Evolutionary conservation across 1,139 yeast species (phyloP).

Genomic region (Candida gigantensis): DNA sequence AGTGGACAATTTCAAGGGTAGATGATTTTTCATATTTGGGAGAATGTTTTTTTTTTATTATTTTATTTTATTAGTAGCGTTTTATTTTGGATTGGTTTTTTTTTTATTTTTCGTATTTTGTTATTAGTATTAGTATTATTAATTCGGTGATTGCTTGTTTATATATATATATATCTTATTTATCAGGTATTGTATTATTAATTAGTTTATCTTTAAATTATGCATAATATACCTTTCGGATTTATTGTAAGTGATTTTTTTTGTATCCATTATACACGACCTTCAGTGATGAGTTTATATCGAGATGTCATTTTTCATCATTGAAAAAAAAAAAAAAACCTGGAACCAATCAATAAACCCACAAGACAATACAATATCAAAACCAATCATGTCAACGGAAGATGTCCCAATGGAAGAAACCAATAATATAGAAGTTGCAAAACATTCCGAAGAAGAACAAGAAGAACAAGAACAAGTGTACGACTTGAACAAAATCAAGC

Average conservation of each 20-base stretch:
- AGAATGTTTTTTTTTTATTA: background rate
- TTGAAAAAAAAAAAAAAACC: constrained; percentile 1
- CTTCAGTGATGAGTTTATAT: too few species aligned
- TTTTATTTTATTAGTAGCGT: background rate
- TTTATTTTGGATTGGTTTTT: background rate
- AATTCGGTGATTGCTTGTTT: too few species aligned
- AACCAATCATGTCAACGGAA: constrained; percentile 10
- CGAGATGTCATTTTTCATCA: too few species aligned
- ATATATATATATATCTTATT: too few species aligned
- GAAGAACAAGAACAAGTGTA: constrained; percentile 36
- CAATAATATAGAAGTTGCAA: constrained; percentile 4
- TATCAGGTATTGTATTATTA: too few species aligned
- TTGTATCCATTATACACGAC: too few species aligned
- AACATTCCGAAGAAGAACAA: too few species aligned
- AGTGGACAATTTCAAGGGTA: background rate
- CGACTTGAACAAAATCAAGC: constrained; percentile 52
- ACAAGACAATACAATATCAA: background rate
- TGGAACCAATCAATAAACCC: background rate
- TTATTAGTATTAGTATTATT: background rate
- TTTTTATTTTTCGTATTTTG: background rate
- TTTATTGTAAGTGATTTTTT: too few species aligned
- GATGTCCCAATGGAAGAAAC: constrained; percentile 9
- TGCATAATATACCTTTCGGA: too few species aligned
- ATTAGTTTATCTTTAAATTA: too few species aligned
- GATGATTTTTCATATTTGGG: background rate